Conservation (phyloP, 768 basidiomycete species). For the Serendipita sp. region DNA sequence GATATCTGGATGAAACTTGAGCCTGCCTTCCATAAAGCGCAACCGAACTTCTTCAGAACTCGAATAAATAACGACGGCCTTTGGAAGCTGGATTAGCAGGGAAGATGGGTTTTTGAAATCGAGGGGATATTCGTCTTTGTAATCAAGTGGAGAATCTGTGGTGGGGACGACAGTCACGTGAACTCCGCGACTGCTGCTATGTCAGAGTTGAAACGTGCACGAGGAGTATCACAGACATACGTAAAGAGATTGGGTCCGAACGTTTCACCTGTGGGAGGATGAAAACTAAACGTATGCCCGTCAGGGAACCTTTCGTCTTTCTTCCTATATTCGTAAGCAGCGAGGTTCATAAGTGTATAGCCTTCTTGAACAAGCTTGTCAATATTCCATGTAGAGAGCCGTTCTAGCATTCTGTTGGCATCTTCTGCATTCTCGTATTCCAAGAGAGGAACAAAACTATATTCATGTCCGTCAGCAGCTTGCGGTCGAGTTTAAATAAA, state of each 20-base stretch:
- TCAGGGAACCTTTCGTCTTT: conserved; percentile 44
- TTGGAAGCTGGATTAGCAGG: conserved; percentile 13
- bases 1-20: background rate
- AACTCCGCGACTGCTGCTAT: background rate
- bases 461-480: too few species aligned
- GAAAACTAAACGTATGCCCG: conserved; percentile 48
- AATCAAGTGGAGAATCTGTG: background rate
- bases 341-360: conserved; percentile 50
- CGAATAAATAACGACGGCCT: background rate
- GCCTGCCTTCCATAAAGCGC: background rate
- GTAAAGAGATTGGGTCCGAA: conserved; percentile 56
- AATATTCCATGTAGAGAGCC: conserved; percentile 53
- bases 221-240: conserved; percentile 29
- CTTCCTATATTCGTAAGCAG: conserved; percentile 31
- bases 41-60: background rate
- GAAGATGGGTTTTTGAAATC: conserved; percentile 11
- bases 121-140: background rate
- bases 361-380: conserved; percentile 49
- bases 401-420: conserved; percentile 40
- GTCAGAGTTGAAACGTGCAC: background rate
- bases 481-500: too few species aligned
- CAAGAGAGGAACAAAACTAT: conserved; percentile 35
- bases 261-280: conserved; percentile 43
- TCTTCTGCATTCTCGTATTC: conserved; percentile 50
- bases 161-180: background rate